Percentiles rank a stretch among this genome's conserved stretches.
Evolutionary conservation across 2,329 filamentous ascomycete species (phyloP).

Genomic region (Nemania bipapillata): DNA sequence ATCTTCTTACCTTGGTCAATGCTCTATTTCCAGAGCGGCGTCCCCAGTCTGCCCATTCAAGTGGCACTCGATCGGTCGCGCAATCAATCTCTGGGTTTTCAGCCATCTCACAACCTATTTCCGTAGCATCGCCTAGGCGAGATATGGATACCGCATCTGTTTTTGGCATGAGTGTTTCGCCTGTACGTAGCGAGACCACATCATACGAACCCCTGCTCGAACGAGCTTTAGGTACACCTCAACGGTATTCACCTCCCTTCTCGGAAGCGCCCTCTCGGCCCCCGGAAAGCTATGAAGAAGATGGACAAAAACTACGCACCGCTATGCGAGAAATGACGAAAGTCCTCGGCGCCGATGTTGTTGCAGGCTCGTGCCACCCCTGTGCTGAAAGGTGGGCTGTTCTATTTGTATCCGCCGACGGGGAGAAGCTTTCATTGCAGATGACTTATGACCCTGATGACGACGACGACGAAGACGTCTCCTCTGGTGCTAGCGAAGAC

Average conservation of each 20-base stretch:
- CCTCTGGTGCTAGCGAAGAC: slow-evolving; percentile 70
- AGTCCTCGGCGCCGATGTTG: slow-evolving; percentile 69
- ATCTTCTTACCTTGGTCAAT: slow-evolving; percentile 82
- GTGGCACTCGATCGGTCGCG: slow-evolving; percentile 71
- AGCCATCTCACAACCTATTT: slow-evolving; percentile 74
- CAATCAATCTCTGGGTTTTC: slow-evolving; percentile 76
- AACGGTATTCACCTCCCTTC: slow-evolving; percentile 65
- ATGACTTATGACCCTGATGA: slow-evolving; percentile 78
- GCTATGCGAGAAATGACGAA: slow-evolving; percentile 78
- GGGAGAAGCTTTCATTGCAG: slow-evolving; percentile 73
- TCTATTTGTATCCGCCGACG: slow-evolving; percentile 79
- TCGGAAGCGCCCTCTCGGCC: slow-evolving; percentile 57
- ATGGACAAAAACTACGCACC: slow-evolving; percentile 72
- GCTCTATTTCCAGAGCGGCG: slow-evolving; percentile 82
- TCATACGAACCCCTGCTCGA: slow-evolving; percentile 73
- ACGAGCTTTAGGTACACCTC: slow-evolving; percentile 60
- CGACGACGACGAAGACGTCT: slow-evolving; percentile 71
- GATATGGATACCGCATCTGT: slow-evolving; percentile 75
- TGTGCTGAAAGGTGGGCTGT: slow-evolving; percentile 86
- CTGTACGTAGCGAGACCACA: slow-evolving; percentile 75
- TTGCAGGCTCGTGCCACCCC: slow-evolving; percentile 77
- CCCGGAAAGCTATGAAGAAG: slow-evolving; percentile 68
- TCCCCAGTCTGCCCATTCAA: slow-evolving; percentile 70
- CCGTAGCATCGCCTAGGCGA: slow-evolving; percentile 66
- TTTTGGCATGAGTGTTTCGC: slow-evolving; percentile 77